phyloP scores from a whole-genome alignment of 345 rosid species.

The Eucalyptus victrix region DNA sequence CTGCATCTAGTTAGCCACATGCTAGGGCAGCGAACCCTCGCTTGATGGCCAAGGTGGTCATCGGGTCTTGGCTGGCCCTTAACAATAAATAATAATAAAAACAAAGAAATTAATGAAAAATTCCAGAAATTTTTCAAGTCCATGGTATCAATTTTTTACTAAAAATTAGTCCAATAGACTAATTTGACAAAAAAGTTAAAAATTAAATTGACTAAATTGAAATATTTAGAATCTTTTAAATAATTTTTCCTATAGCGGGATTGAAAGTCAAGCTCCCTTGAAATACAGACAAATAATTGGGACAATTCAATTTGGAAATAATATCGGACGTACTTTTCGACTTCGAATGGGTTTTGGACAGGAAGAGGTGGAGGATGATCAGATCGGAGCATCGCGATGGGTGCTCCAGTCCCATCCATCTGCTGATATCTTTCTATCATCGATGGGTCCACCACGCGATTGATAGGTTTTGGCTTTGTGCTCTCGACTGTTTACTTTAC shows the following conservation, averaged over 20 bases:
- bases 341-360: background rate
- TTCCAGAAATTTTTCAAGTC: no score
- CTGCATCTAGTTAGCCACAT: accelerated
- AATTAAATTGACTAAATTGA: no score
- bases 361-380: background rate
- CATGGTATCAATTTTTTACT: no score
- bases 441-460: background rate
- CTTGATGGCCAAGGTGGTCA: accelerated
- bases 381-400: background rate
- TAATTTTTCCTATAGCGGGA: background rate
- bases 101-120: no score
- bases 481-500: background rate
- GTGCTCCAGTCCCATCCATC: background rate
- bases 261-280: background rate
- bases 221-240: no score
- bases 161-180: no score
- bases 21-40: no score
- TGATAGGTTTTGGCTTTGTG: background rate
- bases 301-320: background rate
- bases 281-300: background rate
- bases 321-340: background rate
- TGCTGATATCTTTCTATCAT: background rate
- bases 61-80: no score
- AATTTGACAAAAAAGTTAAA: no score
- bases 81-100: no score